Evolutionary conservation across 768 basidiomycete species (phyloP), one percentile per base, ranked within the genome.

Genomic region (Suillus placidus): DNA sequence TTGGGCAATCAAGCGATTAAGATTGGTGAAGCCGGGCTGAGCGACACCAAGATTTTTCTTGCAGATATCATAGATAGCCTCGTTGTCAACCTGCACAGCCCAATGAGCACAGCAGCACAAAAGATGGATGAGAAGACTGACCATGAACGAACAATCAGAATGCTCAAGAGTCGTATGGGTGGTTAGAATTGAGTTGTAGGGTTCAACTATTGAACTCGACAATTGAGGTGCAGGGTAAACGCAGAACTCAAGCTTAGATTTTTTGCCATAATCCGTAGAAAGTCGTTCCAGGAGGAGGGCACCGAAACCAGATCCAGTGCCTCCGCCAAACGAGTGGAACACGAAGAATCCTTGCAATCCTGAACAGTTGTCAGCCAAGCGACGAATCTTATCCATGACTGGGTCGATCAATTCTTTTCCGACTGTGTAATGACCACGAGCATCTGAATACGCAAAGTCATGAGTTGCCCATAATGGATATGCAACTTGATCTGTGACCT

Each of bases 81-180:
- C 96, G 77, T 99, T 99, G 77, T 99, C 97, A 68, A 99, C 93
- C 92, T 94, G 67, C 42, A 68, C 51, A 52, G 42, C 56, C 13
- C 61, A 62, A 35, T 69, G 58, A 67, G 67, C 61, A 66, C 61
- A 64, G 64, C 55, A 49, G 34, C 42, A 52, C 49, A 26, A 35
- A 6, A 60, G n/a, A 30, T 12, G 56, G 26, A 38, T 32, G 40
- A 63, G 26, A 32, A 16, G 13, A 63, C 62, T 60, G 68, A 91
- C 97, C 97, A 99, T 99, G 86, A 99, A 99, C 43, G 97, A 98
- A 80, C 97, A 99, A 83, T 99, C 97, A n/a, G 97, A 97, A 82
- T 99, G 97, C 80, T 99, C 97, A 65, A 99, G 90, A 64, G 97
- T 99, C 51, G 97, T 98, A 80, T 99, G 97, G 58, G 97, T 99